phyloP scores from a whole-genome alignment of 345 rosid species.

The Barbarea vulgaris region DNA sequence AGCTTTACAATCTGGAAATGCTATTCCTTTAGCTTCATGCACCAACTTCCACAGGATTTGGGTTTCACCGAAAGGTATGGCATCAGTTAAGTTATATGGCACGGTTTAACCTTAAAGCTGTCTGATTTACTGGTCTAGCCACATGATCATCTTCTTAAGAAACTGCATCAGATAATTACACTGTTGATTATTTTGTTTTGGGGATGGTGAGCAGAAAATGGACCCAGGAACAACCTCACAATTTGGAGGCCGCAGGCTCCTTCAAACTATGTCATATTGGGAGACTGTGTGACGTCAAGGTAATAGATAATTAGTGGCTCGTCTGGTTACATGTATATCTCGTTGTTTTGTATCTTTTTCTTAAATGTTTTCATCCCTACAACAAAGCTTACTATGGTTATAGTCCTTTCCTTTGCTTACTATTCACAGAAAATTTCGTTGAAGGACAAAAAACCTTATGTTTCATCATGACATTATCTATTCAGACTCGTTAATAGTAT shows the following conservation, averaged over 20 bases:
- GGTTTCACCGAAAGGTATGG: constrained; percentile 86
- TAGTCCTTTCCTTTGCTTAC: background rate
- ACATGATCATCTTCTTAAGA: constrained; percentile 14
- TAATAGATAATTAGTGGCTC: constrained; percentile 35
- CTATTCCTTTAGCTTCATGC: constrained; percentile 81
- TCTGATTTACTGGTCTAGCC: constrained; percentile 11
- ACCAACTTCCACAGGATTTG: constrained; percentile 81
- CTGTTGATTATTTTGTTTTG: constrained; percentile 10
- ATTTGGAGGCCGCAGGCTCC: constrained; percentile 99
- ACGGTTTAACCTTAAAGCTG: constrained; percentile 20
- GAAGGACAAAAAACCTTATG: background rate
- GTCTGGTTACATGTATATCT: constrained; percentile 27
- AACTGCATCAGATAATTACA: constrained; percentile 19
- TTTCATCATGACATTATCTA: constrained; percentile 1
- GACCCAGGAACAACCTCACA: constrained; percentile 71
- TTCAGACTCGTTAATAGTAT: constrained; percentile 8
- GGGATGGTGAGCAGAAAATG: constrained; percentile 62
- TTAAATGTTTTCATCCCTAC: constrained; percentile 1
- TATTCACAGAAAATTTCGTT: background rate
- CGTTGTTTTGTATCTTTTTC: constrained; percentile 30
- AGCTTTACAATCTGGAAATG: constrained; percentile 90
- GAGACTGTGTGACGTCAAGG: constrained; percentile 99
- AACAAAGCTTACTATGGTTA: constrained; percentile 3
- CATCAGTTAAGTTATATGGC: constrained; percentile 30
- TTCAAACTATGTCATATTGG: constrained; percentile 87